These are phyloP conservation scores for Plantago ovata DNA, from an alignment of 257 asterid genomes.

Conservation along the genomic window DNA sequence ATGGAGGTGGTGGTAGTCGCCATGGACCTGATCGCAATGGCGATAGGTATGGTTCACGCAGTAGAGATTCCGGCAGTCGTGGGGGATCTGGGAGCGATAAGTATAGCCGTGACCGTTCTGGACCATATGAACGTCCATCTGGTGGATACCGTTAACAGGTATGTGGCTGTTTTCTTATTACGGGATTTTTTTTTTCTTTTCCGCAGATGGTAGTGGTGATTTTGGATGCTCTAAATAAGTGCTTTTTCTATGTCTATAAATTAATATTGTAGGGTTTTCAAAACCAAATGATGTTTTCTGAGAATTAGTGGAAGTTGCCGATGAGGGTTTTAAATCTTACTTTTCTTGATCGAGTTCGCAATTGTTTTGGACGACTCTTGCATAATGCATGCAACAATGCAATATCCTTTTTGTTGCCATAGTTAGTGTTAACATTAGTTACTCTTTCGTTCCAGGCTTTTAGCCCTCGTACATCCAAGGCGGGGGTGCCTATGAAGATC, in stretches of 20 bases:
- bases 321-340: too few species aligned
- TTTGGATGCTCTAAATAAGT: too few species aligned
- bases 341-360: too few species aligned
- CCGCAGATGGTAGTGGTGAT: too few species aligned
- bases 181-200: too few species aligned
- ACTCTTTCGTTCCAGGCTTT: neutral
- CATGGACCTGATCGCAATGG: slow-evolving; percentile 88
- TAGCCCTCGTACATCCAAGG: too few species aligned
- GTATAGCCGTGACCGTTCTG: slow-evolving; percentile 77
- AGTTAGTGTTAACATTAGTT: neutral
- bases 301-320: too few species aligned
- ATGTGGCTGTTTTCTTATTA: neutral
- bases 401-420: neutral
- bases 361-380: too few species aligned
- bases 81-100: slow-evolving; percentile 68
- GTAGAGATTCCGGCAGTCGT: slow-evolving; percentile 60
- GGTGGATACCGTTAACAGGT: slow-evolving; percentile 43
- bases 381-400: too few species aligned
- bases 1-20: slow-evolving; percentile 54
- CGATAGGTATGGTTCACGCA: slow-evolving; percentile 63
- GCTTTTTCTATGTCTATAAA: too few species aligned
- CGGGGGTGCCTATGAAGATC: neutral
- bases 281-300: too few species aligned
- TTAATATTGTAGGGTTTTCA: too few species aligned
- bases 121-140: slow-evolving; percentile 81